phyloP scores from a whole-genome alignment of 2,329 filamentous ascomycete species.

The Penicillium capsulatum region DNA sequence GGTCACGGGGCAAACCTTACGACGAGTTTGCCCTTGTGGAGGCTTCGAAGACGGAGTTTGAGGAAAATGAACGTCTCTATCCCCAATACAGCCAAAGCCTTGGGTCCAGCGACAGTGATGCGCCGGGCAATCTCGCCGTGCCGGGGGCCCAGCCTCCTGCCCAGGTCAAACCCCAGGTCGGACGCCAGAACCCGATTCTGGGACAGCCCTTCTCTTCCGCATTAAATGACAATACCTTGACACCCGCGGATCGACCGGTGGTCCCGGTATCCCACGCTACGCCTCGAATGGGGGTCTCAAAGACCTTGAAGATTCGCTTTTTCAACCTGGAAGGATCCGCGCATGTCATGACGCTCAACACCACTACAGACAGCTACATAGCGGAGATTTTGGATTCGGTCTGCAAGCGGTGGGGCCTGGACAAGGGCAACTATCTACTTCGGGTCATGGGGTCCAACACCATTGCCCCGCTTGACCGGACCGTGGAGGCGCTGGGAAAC shows the following conservation, averaged over 20 bases:
- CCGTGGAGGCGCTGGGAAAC: slow-evolving; percentile 59
- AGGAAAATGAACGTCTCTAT: slow-evolving; percentile 56
- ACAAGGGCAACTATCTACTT: slow-evolving; percentile 60
- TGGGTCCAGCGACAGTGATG: slow-evolving; percentile 29
- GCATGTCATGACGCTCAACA: slow-evolving; percentile 52
- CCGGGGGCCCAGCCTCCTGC: slow-evolving; percentile 19
- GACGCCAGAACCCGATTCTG: slow-evolving; percentile 41
- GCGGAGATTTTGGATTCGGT: slow-evolving; percentile 63
- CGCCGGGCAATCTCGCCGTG: slow-evolving; percentile 20
- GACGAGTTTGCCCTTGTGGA: slow-evolving; percentile 64
- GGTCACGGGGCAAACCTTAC: slow-evolving; percentile 60
- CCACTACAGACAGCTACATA: slow-evolving; percentile 63
- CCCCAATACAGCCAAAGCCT: slow-evolving; percentile 46
- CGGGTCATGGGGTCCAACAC: slow-evolving; percentile 62
- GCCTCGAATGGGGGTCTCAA: slow-evolving; percentile 55
- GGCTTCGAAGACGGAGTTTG: slow-evolving; percentile 52
- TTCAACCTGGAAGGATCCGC: slow-evolving; percentile 56
- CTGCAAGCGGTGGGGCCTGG: slow-evolving; percentile 59
- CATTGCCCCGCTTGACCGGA: slow-evolving; percentile 60
- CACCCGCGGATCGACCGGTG: slow-evolving; percentile 45
- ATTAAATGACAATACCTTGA: slow-evolving; percentile 43
- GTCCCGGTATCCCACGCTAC: slow-evolving; percentile 46
- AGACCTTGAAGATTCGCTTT: slow-evolving; percentile 58
- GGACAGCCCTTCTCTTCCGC: slow-evolving; percentile 46
- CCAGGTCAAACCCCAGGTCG: slow-evolving; percentile 21